These are phyloP conservation scores for Neophaeococcomyces aloes DNA, from an alignment of 2,329 filamentous ascomycete genomes.

Conservation along the genomic window DNA sequence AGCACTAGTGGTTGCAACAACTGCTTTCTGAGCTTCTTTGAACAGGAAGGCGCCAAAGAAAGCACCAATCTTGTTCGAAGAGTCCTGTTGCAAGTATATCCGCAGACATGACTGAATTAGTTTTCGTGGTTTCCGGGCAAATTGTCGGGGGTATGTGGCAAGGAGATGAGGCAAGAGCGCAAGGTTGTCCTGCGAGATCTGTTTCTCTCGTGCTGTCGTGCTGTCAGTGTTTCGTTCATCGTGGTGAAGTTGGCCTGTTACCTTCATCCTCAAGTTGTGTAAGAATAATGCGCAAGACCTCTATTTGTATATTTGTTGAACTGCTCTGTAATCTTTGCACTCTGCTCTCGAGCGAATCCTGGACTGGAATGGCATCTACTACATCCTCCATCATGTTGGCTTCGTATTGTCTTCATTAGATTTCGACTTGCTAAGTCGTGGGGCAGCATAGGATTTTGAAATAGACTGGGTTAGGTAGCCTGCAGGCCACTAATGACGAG, in stretches of 20 bases:
- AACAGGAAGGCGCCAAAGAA: conserved; percentile 54
- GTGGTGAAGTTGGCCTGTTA: not conserved
- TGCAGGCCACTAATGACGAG: not conserved
- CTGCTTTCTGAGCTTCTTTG: conserved; percentile 62
- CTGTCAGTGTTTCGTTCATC: conserved; percentile 1
- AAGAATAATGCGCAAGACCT: conserved; percentile 5
- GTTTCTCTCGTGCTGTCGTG: conserved; percentile 9
- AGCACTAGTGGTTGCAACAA: conserved; percentile 66
- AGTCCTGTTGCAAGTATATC: conserved; percentile 43
- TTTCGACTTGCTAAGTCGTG: not conserved
- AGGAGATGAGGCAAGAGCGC: conserved; percentile 64
- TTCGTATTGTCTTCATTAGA: not conserved
- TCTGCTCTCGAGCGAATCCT: conserved; percentile 5
- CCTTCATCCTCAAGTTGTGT: conserved; percentile 4
- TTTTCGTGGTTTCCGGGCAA: conserved; percentile 71
- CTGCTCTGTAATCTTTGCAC: conserved; percentile 5
- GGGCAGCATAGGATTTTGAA: not conserved
- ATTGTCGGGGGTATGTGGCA: conserved; percentile 75
- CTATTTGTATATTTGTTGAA: conserved; percentile 6
- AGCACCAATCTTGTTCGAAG: conserved; percentile 5
- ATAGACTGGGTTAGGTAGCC: not conserved
- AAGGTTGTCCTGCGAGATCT: conserved; percentile 33
- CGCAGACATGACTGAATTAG: conserved; percentile 73
- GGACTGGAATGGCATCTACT: not conserved
- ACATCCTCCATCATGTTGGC: conserved; percentile 6